phyloP scores from a whole-genome alignment of 31 red algal species.

The Odonthalia washingtoniensis region DNA sequence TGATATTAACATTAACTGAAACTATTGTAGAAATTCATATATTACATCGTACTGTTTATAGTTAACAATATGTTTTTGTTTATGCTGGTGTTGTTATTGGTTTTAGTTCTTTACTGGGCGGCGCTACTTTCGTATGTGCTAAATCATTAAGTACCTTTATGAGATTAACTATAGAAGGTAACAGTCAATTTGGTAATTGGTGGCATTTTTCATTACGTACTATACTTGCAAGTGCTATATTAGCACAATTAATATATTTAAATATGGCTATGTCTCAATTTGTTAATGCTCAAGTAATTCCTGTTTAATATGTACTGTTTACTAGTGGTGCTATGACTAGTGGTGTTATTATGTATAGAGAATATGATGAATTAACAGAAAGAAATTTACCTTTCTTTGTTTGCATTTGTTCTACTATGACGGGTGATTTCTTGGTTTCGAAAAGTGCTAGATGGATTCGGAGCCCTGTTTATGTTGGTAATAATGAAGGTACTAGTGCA shows the following conservation, averaged over 20 bases:
- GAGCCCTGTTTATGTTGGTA: neutral
- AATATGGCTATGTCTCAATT: slow-evolving; percentile 89
- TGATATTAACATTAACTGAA: slow-evolving; percentile 56
- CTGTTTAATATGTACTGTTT: slow-evolving; percentile 91
- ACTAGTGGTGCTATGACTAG: slow-evolving; percentile 82
- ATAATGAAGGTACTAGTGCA: neutral
- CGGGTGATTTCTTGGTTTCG: slow-evolving; percentile 73
- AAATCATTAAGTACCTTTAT: slow-evolving; percentile 80
- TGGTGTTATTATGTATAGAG: slow-evolving; percentile 82
- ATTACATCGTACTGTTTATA: slow-evolving; percentile 64
- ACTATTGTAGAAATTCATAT: slow-evolving; percentile 58
- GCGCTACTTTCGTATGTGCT: slow-evolving; percentile 80
- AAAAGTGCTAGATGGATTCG: slow-evolving; percentile 48
- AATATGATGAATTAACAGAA: slow-evolving; percentile 65
- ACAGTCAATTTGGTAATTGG: slow-evolving; percentile 62
- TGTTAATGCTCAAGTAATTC: slow-evolving; percentile 90
- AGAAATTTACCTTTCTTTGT: slow-evolving; percentile 74
- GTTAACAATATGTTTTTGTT: slow-evolving; percentile 70
- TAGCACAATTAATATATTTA: slow-evolving; percentile 76
- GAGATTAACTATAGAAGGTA: slow-evolving; percentile 79
- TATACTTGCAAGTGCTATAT: slow-evolving; percentile 66
- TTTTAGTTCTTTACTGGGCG: slow-evolving; percentile 82
- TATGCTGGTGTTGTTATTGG: slow-evolving; percentile 77
- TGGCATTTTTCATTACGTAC: slow-evolving; percentile 62
- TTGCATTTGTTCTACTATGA: slow-evolving; percentile 82